Conservation (phyloP, 139 green algal species). For the Choricystis sp. region DNA sequence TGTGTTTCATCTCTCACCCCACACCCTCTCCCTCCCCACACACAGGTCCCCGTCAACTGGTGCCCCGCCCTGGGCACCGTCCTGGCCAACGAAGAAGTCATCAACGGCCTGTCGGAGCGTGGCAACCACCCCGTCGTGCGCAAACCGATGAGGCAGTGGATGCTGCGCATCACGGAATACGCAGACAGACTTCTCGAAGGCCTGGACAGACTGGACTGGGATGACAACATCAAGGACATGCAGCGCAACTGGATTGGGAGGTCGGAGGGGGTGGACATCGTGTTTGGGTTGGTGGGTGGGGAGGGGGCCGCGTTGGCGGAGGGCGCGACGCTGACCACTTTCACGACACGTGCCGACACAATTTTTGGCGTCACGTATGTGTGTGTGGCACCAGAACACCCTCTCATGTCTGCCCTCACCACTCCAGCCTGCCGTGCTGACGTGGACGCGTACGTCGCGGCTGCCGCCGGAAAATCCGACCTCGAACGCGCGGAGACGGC, state of each 20-base stretch:
- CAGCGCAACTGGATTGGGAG: conserved; percentile 98
- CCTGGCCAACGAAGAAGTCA: conserved; percentile 92
- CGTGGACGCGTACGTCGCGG: conserved; percentile 64
- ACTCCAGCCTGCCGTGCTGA: conserved; percentile 5
- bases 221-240: conserved; percentile 95
- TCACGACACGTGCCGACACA: conserved; percentile 89
- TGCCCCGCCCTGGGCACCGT: conserved; percentile 90
- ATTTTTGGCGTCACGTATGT: conserved; percentile 94
- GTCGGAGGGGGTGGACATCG: conserved; percentile 36
- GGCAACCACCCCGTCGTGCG: conserved; percentile 83
- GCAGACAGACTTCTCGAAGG: conserved; percentile 86
- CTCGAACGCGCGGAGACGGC: conserved; percentile 82
- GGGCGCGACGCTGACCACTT: conserved; percentile 39
- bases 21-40: no score
- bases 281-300: conserved; percentile 5
- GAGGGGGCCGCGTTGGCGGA: conserved; percentile 3
- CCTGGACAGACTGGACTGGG: conserved; percentile 87
- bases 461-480: conserved; percentile 68
- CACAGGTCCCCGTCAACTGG: conserved; percentile 99
- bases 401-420: conserved; percentile 34
- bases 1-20: no score
- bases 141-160: conserved; percentile 97
- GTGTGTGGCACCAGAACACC: conserved; percentile 92
- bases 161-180: conserved; percentile 92
- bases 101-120: conserved; percentile 77